phyloP scores from a whole-genome alignment of 768 basidiomycete genomes.

The Calocybe indica region DNA sequence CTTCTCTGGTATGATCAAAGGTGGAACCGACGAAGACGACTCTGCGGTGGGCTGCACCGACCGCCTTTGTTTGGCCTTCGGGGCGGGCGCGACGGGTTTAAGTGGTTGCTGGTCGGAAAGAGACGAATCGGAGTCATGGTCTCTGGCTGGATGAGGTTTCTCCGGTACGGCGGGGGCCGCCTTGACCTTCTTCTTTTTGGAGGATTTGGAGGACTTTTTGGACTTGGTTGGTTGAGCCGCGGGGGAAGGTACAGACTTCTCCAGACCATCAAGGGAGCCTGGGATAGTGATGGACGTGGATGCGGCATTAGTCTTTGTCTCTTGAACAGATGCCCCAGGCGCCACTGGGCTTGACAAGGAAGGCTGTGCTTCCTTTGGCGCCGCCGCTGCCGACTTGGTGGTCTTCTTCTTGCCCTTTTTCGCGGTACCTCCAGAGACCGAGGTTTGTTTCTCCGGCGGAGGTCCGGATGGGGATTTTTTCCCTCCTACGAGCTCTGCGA shows the following conservation, averaged over 20 bases:
- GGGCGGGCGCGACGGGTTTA: conserved; percentile 4
- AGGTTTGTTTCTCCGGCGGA: not conserved
- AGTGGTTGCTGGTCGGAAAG: conserved; percentile 1
- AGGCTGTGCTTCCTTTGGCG: not conserved
- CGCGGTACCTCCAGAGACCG: not conserved
- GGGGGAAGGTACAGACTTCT: not conserved
- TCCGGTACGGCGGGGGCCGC: conserved; percentile 5
- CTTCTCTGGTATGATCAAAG: conserved; percentile 9
- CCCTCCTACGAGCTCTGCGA: conserved; percentile 2
- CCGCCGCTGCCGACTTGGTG: not conserved
- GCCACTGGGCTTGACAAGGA: not conserved
- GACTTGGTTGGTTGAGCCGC: conserved; percentile 4
- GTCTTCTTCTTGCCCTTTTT: conserved; percentile 15
- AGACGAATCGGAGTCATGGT: not conserved
- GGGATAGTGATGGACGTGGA: not conserved
- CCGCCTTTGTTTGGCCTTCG: not conserved
- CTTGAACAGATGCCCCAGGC: conserved; percentile 5
- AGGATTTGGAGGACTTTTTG: conserved; percentile 3
- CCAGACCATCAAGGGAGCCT: not conserved
- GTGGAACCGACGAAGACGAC: conserved; percentile 10
- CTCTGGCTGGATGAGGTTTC: not conserved
- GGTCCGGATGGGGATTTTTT: not conserved
- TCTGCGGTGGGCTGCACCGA: not conserved
- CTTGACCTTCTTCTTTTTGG: conserved; percentile 44
- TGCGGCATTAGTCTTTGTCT: not conserved